These are phyloP conservation scores for Umbelopsis vinacea DNA, from an alignment of 192 early-diverging fungal species.

Conservation along the genomic window DNA sequence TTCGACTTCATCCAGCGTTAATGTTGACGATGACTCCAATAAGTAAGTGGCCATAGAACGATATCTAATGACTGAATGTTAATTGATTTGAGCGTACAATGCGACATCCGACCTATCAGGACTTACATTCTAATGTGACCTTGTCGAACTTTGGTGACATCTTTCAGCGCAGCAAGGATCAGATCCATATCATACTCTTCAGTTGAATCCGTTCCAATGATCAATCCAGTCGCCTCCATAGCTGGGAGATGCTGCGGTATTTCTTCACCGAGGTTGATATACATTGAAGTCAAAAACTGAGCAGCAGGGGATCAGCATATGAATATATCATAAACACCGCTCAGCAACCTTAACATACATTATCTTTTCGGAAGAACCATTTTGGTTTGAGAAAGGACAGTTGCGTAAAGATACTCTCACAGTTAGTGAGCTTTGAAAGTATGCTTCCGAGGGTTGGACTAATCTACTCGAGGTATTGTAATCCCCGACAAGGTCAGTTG, in stretches of 20 bases:
- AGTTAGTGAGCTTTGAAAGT: slow-evolving; percentile 29
- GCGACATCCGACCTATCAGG: too few relatives aligned
- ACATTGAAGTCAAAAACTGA: slow-evolving; percentile 27
- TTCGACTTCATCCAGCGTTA: slow-evolving; percentile 39
- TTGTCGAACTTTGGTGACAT: slow-evolving; percentile 30
- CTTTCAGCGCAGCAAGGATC: slow-evolving; percentile 16
- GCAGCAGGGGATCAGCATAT: background rate
- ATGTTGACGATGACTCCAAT: slow-evolving; percentile 29
- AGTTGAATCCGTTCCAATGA: background rate
- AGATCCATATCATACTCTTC: background rate
- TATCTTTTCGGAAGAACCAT: slow-evolving; percentile 41
- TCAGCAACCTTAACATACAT: slow-evolving; percentile 21
- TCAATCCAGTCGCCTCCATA: background rate
- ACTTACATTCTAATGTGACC: slow-evolving; percentile 35
- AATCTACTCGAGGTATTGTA: slow-evolving; percentile 13
- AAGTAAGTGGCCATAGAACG: slow-evolving; percentile 42
- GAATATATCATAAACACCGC: background rate
- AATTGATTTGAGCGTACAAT: too few relatives aligned
- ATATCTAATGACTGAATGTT: slow-evolving; percentile 30
- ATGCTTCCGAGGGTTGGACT: slow-evolving; percentile 33
- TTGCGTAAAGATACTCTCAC: slow-evolving; percentile 39
- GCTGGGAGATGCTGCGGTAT: slow-evolving; percentile 14
- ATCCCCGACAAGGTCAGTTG: slow-evolving; percentile 10
- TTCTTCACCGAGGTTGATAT: slow-evolving; percentile 19
- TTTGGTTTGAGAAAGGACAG: slow-evolving; percentile 36